Conservation (phyloP, 2,329 filamentous ascomycete species). For the Ilyonectria mors-panacis region DNA sequence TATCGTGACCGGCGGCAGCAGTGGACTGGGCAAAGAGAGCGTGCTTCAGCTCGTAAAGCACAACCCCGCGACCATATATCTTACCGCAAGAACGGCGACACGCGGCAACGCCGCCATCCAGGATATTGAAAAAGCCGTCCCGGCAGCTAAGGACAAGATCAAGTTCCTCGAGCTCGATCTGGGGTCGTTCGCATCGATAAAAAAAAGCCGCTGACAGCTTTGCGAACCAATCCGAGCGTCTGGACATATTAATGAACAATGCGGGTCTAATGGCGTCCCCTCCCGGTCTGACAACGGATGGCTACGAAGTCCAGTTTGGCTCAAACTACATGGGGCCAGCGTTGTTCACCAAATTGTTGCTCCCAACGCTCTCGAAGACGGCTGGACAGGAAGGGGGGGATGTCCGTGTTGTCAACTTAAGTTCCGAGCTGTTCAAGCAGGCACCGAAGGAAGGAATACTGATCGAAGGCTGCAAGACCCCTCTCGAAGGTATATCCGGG, state of each 20-base stretch:
- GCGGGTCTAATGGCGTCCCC: constrained; percentile 12
- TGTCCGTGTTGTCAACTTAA: not conserved
- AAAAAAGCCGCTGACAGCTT: not conserved
- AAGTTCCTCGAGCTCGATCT: constrained; percentile 4
- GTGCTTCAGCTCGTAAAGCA: constrained; percentile 24
- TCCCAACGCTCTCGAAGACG: not conserved
- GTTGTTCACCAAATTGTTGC: constrained; percentile 3
- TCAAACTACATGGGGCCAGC: constrained; percentile 3
- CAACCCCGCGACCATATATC: constrained; percentile 19
- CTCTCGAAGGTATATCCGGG: not conserved
- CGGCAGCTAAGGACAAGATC: not conserved
- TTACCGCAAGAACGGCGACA: constrained; percentile 5
- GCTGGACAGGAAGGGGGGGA: not conserved
- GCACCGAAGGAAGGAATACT: not conserved
- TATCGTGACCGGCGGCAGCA: constrained; percentile 61
- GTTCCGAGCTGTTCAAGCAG: constrained; percentile 6
- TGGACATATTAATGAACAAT: constrained; percentile 15
- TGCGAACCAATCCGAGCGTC: not conserved
- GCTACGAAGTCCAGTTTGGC: constrained; percentile 12
- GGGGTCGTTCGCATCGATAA: not conserved
- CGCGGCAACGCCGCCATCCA: constrained; percentile 7
- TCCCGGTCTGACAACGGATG: not conserved
- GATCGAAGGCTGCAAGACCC: not conserved
- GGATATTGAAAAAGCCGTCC: not conserved
- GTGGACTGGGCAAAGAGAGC: constrained; percentile 22